Evolutionary conservation across 2,329 filamentous ascomycete genomes (phyloP), one percentile per base, ranked within the genome.

Genomic region (Rosellinia necatrix): DNA sequence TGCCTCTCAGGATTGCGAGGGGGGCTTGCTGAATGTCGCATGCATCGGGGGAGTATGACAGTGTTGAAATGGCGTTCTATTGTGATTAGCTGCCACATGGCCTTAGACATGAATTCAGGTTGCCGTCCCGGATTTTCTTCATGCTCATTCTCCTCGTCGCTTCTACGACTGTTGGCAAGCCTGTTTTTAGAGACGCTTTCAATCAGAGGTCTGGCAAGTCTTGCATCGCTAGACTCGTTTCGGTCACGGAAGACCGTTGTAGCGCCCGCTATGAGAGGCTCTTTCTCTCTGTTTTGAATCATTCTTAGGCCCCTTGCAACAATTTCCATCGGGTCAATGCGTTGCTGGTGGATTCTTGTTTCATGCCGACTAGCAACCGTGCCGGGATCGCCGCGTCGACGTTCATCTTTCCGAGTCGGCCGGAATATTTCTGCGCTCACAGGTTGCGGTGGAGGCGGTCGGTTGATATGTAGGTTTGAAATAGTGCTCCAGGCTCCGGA

Each of bases 401-500:
- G 27, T 13, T 29, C 38, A 27, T 27, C 44, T 13, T 7, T 19
- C 3, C 32, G 12, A 24, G 21, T 24, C 3, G 6, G 37, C 19
- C 5, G 17, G 37, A 12, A 4, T 5, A 27, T 34, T 35, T 41
- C 37, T 25, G 8, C 37, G 1, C 27, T n/a, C n/a, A n/a, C 13
- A 5, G 48, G 48, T 7, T n/a, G 38, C n/a, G 17, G 29, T 43
- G 37, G 38, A 9, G 21, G 38, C n/a, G n/a, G n/a, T n/a, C n/a
- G n/a, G n/a, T n/a, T n/a, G n/a, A n/a, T n/a, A n/a, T n/a, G n/a
- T n/a, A n/a, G n/a, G n/a, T n/a, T n/a, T 6, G 38, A 51, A n/a
- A 22, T 12, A 35, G 48, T 51, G 7, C 48, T 51, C 48, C 48
- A 51, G 22, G 13, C 9, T 22, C 27, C 48, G 17, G 38, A 37